Evolutionary conservation across 352 stramenopile species (phyloP).

Genomic region (Phytopythium ostracodes): DNA sequence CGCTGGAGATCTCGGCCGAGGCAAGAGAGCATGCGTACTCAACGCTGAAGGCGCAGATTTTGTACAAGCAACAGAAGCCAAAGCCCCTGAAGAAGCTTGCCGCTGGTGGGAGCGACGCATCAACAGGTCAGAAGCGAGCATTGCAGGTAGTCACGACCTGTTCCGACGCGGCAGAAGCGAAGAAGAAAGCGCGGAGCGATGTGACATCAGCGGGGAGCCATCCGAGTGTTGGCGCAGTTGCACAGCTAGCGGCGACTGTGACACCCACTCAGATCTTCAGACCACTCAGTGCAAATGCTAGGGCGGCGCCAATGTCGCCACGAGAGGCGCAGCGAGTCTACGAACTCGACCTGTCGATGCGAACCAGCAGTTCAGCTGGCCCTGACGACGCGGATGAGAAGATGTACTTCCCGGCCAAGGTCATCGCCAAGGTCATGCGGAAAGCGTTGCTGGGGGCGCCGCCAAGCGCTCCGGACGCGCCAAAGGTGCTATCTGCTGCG

Average conservation of each 20-base stretch:
- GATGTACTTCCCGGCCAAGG: conserved; percentile 70
- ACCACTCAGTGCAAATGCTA: conserved; percentile 1
- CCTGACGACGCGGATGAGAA: conserved; percentile 59
- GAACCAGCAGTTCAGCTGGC: conserved; percentile 16
- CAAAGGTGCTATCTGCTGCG: neutral
- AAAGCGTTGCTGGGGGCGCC: conserved; percentile 28
- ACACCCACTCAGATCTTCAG: neutral
- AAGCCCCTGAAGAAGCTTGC: conserved; percentile 22
- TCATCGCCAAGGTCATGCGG: conserved; percentile 75
- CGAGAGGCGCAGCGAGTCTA: conserved; percentile 61
- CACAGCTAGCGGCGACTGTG: neutral
- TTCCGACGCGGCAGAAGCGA: neutral
- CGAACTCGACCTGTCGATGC: conserved; percentile 53
- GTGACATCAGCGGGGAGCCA: neutral
- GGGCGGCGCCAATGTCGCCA: conserved; percentile 38
- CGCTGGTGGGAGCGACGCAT: conserved; percentile 12
- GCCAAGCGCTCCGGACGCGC: neutral
- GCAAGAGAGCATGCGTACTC: conserved; percentile 54
- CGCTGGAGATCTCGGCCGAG: conserved; percentile 17
- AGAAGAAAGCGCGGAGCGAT: conserved; percentile 18
- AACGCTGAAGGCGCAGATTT: conserved; percentile 54
- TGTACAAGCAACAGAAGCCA: conserved; percentile 38
- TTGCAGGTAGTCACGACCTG: too few relatives aligned
- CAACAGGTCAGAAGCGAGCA: conserved; percentile 18
- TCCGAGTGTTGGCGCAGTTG: neutral